phyloP scores from a whole-genome alignment of 1,284 basidiomycete genomes.

The Neonothopanus nambi region DNA sequence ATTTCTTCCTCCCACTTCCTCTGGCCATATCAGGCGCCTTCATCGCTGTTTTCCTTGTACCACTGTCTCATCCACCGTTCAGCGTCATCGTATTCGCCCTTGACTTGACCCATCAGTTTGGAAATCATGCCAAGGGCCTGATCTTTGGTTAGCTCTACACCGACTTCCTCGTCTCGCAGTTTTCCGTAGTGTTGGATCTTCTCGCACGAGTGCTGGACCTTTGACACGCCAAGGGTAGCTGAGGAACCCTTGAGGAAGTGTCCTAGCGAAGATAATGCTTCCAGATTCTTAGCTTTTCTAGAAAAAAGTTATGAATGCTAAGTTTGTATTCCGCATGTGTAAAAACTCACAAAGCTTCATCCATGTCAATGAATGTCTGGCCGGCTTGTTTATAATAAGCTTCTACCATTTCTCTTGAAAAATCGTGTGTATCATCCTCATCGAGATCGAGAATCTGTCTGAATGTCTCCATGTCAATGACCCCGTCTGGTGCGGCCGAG shows the following conservation, averaged over 20 bases:
- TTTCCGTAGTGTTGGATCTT: conserved; percentile 87
- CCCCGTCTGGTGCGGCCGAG: conserved; percentile 15
- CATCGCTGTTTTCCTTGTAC: conserved; percentile 21
- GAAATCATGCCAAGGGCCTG: conserved; percentile 69
- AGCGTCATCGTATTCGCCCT: conserved; percentile 40
- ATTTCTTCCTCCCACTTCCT: background rate
- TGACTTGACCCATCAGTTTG: conserved; percentile 34
- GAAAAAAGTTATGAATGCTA: conserved; percentile 18
- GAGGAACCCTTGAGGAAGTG: conserved; percentile 96
- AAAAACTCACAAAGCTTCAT: conserved; percentile 70
- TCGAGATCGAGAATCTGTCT: conserved; percentile 89
- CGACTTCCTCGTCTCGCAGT: conserved; percentile 49
- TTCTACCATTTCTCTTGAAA: conserved; percentile 75
- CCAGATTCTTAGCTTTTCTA: conserved; percentile 61
- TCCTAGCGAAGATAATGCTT: conserved; percentile 74
- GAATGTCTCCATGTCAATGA: conserved; percentile 81
- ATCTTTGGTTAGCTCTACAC: conserved; percentile 27
- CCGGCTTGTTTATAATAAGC: conserved; percentile 83
- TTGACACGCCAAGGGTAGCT: conserved; percentile 82
- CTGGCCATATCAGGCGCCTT: conserved; percentile 4
- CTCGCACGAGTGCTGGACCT: conserved; percentile 84
- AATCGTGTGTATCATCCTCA: conserved; percentile 78
- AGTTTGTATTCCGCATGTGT: conserved; percentile 12
- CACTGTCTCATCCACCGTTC: conserved; percentile 42
- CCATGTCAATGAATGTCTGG: conserved; percentile 78